These are phyloP conservation scores for Candida awuae DNA, from an alignment of 805 yeast genomes.

Conservation along the genomic window DNA sequence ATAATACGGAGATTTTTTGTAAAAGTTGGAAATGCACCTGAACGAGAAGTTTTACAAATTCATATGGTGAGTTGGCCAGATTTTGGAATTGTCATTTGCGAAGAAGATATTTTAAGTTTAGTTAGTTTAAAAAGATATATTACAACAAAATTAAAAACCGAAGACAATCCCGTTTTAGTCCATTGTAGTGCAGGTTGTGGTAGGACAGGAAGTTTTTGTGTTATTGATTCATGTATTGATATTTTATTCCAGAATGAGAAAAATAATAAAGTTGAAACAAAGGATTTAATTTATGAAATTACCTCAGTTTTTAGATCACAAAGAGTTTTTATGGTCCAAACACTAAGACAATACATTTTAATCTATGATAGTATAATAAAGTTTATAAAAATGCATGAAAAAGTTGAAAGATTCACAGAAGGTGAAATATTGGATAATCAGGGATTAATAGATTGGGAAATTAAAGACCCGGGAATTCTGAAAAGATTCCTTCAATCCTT, in stretches of 20 bases:
- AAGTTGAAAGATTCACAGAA: not conserved
- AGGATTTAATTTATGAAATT: slow-evolving; percentile 38
- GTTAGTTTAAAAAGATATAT: slow-evolving; percentile 33
- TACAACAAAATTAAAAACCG: slow-evolving; percentile 11
- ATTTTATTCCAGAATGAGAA: not conserved
- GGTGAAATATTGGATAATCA: slow-evolving; percentile 4
- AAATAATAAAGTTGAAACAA: slow-evolving; percentile 12
- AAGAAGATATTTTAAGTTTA: slow-evolving; percentile 48
- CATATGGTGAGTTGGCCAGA: slow-evolving; percentile 82
- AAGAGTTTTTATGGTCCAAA: slow-evolving; percentile 53
- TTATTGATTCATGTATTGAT: slow-evolving; percentile 54
- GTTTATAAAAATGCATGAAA: slow-evolving; percentile 18
- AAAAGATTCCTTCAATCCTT: slow-evolving; percentile 7
- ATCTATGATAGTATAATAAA: slow-evolving; percentile 37
- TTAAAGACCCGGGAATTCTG: slow-evolving; percentile 10
- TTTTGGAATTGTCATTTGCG: slow-evolving; percentile 52
- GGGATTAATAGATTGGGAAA: slow-evolving; percentile 15
- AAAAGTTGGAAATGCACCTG: slow-evolving; percentile 25
- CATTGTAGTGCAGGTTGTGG: slow-evolving; percentile 99
- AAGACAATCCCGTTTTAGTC: slow-evolving; percentile 47
- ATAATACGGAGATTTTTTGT: slow-evolving; percentile 39
- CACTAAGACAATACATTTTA: slow-evolving; percentile 44
- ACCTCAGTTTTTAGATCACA: slow-evolving; percentile 44
- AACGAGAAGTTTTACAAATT: slow-evolving; percentile 57
- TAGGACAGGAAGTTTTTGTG: slow-evolving; percentile 83